phyloP scores from a whole-genome alignment of 78 protist species.

The Tieghemostelium lacteum region DNA sequence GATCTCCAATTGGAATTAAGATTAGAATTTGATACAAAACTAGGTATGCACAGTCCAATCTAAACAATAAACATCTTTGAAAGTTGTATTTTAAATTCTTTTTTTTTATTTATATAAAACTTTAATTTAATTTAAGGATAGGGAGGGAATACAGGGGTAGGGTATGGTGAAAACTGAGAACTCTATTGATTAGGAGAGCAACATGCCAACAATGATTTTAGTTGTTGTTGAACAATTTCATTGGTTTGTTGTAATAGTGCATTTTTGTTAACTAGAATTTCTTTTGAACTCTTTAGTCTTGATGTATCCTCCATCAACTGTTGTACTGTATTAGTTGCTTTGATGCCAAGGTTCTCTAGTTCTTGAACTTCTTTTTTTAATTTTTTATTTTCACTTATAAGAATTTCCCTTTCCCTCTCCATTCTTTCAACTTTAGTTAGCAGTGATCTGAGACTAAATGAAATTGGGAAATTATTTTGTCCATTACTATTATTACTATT shows the following conservation, averaged over 20 bases:
- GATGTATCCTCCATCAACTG: slow-evolving; percentile 69
- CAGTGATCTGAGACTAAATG: neutral
- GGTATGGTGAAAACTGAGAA: too few relatives aligned
- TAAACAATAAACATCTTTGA: too few relatives aligned
- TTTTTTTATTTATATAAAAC: too few relatives aligned
- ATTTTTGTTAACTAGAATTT: slow-evolving; percentile 43
- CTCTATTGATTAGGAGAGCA: slow-evolving; percentile 43
- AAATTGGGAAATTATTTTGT: slow-evolving; percentile 2
- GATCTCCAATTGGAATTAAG: slow-evolving; percentile 68
- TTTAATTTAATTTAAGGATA: too few relatives aligned
- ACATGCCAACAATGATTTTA: slow-evolving; percentile 55
- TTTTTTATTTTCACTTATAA: slow-evolving; percentile 47
- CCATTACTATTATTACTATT: too few relatives aligned
- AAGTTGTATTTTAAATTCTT: too few relatives aligned
- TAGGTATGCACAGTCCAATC: slow-evolving; percentile 71
- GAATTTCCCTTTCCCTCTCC: slow-evolving; percentile 66
- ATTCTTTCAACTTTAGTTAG: slow-evolving; percentile 51
- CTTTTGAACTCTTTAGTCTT: slow-evolving; percentile 33
- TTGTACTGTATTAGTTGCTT: slow-evolving; percentile 21
- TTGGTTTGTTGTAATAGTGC: slow-evolving; percentile 59
- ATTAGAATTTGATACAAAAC: slow-evolving; percentile 76
- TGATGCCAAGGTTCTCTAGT: slow-evolving; percentile 31
- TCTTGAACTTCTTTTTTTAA: slow-evolving; percentile 34
- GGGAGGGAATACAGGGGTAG: too few relatives aligned
- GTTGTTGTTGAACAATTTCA: slow-evolving; percentile 36